Evolutionary conservation across 331 rosid genomes (phyloP), one percentile per base, ranked within the genome.

Genomic region (Phaseolus coccineus): DNA sequence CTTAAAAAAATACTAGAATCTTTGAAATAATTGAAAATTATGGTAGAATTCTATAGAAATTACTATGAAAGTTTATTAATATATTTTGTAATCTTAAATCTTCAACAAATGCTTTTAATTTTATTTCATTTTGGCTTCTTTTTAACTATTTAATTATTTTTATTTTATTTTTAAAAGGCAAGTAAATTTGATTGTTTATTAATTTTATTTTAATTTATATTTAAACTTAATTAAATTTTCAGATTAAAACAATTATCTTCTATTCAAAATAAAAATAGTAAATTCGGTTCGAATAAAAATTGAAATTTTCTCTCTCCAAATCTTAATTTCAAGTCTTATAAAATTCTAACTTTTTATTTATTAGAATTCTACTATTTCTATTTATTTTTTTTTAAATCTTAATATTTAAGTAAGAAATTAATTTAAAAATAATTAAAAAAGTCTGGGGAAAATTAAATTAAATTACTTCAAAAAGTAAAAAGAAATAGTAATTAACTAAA

Each of bases 401-500:
- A 24, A 57, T 4, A 57, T 4, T 12, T 3, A 9, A 22, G 8
- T 3, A 24, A 24, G 2, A 56, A 56, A 9, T 53, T 53, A 24
- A 58, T 58, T 24, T 57, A 25, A 4, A 31, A 57, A 57, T 8
- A 25, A 57, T 3, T 57, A 57, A 55, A 6, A 3, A 4, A 4
- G 0, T 11, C 0, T 1, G 1, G 10, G 4, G 2, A 1, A 58
- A 27, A 25, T 10, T 25, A 58, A 27, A 11, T 27, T 4, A 3
- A 27, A 58, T 11, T 58, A 27, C 4, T 58, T 8, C 13, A 0
- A 27, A 27, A 27, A 58, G n/a, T 25, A 27, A 58, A 58, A 19
- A 58, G 15, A 46, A 58, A 56, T 58, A 58, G 37, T 58, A 1
- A 58, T 58, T 25, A 58, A 58, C 64, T 27, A 58, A 58, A 58